Evolutionary conservation across 1,139 yeast species (phyloP).

Genomic region (Kurtzmaniella natalensis): DNA sequence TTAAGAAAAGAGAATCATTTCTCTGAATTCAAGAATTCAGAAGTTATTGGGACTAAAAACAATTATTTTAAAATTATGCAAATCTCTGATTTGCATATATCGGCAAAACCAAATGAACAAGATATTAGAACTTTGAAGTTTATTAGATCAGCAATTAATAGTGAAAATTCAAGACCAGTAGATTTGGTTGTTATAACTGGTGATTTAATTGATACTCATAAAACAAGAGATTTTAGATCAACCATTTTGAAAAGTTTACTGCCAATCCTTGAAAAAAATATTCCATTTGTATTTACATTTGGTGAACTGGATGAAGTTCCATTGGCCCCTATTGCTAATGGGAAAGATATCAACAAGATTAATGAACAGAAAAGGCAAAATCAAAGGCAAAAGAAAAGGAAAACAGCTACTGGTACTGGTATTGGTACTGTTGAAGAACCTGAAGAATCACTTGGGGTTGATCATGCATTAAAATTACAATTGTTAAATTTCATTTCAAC

Average conservation of each 20-base stretch:
- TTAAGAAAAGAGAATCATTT: constrained; percentile 2
- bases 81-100: constrained; percentile 39
- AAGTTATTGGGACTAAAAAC: constrained; percentile 6
- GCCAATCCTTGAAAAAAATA: constrained; percentile 26
- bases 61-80: constrained; percentile 31
- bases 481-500: constrained; percentile 22
- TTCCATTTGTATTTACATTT: constrained; percentile 37
- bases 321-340: not conserved
- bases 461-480: constrained; percentile 19
- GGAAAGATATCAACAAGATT: too few relatives aligned
- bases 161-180: constrained; percentile 22
- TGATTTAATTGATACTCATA: constrained; percentile 29
- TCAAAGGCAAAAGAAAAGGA: too few relatives aligned
- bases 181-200: constrained; percentile 40
- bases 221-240: constrained; percentile 26
- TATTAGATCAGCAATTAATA: constrained; percentile 20
- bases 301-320: constrained; percentile 28
- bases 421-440: not conserved
- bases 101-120: constrained; percentile 24
- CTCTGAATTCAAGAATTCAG: constrained; percentile 3
- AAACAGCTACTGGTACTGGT: not conserved
- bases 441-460: constrained; percentile 24
- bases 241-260: constrained; percentile 33
- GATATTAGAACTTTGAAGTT: constrained; percentile 30
- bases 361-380: too few relatives aligned